phyloP scores from a whole-genome alignment of 176 grass and related monocot species.

The Aegilops longissima region DNA sequence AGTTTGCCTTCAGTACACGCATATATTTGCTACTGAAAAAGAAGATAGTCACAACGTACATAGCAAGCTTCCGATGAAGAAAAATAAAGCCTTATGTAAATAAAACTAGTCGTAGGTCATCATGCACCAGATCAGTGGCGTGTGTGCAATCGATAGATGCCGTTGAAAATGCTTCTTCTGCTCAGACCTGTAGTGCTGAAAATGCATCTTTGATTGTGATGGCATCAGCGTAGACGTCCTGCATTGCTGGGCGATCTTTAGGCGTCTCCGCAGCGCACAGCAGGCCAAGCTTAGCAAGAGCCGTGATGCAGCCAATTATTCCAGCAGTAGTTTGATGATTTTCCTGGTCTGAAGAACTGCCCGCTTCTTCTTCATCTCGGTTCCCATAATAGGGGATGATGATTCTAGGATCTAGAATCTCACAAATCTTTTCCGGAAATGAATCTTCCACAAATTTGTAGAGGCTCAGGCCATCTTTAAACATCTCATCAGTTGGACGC shows the following conservation, averaged over 20 bases:
- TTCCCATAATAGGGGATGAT: neutral
- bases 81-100: neutral
- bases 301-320: neutral
- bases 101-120: neutral
- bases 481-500: too few species aligned
- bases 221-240: conserved; percentile 32
- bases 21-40: neutral
- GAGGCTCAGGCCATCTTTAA: too few species aligned
- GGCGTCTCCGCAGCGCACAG: conserved; percentile 19
- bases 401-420: too few species aligned
- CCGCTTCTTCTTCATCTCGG: neutral
- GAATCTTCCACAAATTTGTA: too few species aligned
- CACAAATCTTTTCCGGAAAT: too few species aligned
- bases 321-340: neutral
- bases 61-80: neutral
- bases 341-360: neutral
- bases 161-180: neutral
- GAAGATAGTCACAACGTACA: neutral
- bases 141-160: neutral
- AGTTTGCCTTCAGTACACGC: too few species aligned
- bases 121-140: neutral
- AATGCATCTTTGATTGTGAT: conserved; percentile 26
- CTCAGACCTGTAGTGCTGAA: neutral
- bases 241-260: neutral
- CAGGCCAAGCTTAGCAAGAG: conserved; percentile 32